Evolutionary conservation across 1,284 basidiomycete genomes (phyloP), one percentile per base, ranked within the genome.

Genomic region (Gymnopus androsaceus): DNA sequence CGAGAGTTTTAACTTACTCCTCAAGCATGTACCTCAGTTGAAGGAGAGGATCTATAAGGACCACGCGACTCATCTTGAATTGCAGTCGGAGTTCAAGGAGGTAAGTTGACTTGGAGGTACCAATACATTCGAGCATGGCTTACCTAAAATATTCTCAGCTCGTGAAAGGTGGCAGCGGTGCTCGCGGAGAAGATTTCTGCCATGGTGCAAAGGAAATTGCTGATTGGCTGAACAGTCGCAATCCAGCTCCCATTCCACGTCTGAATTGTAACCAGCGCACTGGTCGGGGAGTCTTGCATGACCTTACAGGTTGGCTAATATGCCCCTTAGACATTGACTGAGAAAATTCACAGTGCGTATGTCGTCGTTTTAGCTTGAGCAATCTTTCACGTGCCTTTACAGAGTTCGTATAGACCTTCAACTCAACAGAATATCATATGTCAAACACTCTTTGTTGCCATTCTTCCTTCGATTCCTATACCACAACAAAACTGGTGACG

Each of bases 301-400:
- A 68, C 30, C 15, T 56, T 11, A 68, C 66, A 9, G 70, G 67
- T 1, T 6, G 37, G 2, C 61, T 70, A 1, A 41, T 72, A 0
- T 69, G 65, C 27, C 70, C 66, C 0, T 61, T 64, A 2, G 60
- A 66, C 19, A 63, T 61, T 25, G 44, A 72, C 33, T 72, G 69
- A 68, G 40, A 56, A 23, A 59, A 69, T 30, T 3, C 19, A 1
- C n/a, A 15, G 65, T 70, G 47, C 25, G 58, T 59, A 28, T 14
- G 37, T 41, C 38, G 7, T 41, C 51, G 38, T 27, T 14, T 49
- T 42, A 31, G 19, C 28, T 4, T 8, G 30, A 37, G 36, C 19
- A 28, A n/a, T 14, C n/a, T 60, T 14, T 19, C 41, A 28, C 27
- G n/a, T 30, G 14, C n/a, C 9, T 11, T 33, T 6, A 33, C 33